A percentile compares a stretch with the other conserved stretches of the same genome.
phyloP scores from a whole-genome alignment of 805 yeast genomes.

The Zygotorulaspora chibaensis region DNA sequence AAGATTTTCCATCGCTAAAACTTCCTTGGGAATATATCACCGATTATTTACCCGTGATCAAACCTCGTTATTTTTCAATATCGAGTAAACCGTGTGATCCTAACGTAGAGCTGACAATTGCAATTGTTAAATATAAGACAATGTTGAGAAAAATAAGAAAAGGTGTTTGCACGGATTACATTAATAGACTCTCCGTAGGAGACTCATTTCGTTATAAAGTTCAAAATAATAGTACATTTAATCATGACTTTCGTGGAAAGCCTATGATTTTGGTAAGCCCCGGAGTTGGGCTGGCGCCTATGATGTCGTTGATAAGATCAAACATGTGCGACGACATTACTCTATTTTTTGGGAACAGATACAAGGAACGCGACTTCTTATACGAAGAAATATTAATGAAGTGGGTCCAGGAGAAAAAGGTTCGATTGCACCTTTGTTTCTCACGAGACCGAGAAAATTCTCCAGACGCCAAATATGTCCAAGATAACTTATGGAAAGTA shows the following conservation, averaged over 20 bases:
- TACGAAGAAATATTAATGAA: constrained; percentile 53
- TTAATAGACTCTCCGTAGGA: constrained; percentile 46
- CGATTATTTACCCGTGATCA: constrained; percentile 73
- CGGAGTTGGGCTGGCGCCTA: constrained; percentile 96
- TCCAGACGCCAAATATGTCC: constrained; percentile 63
- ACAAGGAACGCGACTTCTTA: constrained; percentile 59
- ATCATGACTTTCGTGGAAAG: constrained; percentile 32
- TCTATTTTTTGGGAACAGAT: constrained; percentile 75
- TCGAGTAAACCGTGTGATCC: constrained; percentile 52
- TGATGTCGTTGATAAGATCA: constrained; percentile 61
- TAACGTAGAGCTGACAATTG: constrained; percentile 65
- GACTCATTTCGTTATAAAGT: constrained; percentile 52
- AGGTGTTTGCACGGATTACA: constrained; percentile 81
- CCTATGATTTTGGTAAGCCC: constrained; percentile 80
- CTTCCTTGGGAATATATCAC: constrained; percentile 73
- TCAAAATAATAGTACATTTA: constrained; percentile 38
- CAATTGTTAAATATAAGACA: constrained; percentile 83
- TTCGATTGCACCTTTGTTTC: constrained; percentile 44
- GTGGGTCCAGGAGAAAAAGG: constrained; percentile 33
- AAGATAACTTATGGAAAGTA: constrained; percentile 58
- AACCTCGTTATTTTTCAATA: constrained; percentile 81
- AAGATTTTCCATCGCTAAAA: constrained; percentile 71
- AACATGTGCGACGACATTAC: constrained; percentile 33
- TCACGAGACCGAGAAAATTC: constrained; percentile 44
- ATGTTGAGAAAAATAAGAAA: constrained; percentile 66